Percentiles rank a stretch among this genome's conserved stretches.
phyloP scores from a whole-genome alignment of 805 yeast genomes.

The Wickerhamiella cacticola region DNA sequence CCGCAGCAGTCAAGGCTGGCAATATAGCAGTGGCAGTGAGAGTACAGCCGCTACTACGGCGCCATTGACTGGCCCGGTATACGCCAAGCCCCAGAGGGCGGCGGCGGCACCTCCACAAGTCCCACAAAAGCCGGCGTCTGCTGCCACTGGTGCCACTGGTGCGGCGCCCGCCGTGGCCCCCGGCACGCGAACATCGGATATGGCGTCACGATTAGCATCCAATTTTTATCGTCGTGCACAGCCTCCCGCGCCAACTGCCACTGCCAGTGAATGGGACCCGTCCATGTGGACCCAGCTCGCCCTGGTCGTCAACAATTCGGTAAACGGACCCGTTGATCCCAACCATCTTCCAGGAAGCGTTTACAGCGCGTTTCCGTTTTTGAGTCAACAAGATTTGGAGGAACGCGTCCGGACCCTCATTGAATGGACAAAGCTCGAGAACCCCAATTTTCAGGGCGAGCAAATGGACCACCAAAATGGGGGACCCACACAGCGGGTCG shows the following conservation, averaged over 20 bases:
- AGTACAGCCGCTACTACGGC: neutral
- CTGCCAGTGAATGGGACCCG: neutral
- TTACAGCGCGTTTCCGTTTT: neutral
- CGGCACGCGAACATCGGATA: neutral
- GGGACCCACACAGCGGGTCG: neutral
- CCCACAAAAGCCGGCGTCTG: no score
- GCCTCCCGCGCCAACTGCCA: neutral
- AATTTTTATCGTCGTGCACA: neutral
- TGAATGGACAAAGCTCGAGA: neutral
- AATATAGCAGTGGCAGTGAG: neutral
- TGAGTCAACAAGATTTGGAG: neutral
- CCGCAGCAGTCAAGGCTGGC: no score
- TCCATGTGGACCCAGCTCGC: neutral
- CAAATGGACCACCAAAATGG: no score
- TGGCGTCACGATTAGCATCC: neutral
- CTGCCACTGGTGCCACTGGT: no score
- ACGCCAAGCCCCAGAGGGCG: no score
- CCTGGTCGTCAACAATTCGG: neutral
- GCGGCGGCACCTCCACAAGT: no score
- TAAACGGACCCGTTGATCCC: neutral
- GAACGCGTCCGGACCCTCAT: neutral
- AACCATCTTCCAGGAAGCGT: neutral
- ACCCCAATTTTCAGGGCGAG: no score
- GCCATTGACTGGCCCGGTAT: no score
- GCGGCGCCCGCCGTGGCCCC: no score